Evolutionary conservation across 1,284 basidiomycete species (phyloP).

Genomic region (Athelia psychrophila): DNA sequence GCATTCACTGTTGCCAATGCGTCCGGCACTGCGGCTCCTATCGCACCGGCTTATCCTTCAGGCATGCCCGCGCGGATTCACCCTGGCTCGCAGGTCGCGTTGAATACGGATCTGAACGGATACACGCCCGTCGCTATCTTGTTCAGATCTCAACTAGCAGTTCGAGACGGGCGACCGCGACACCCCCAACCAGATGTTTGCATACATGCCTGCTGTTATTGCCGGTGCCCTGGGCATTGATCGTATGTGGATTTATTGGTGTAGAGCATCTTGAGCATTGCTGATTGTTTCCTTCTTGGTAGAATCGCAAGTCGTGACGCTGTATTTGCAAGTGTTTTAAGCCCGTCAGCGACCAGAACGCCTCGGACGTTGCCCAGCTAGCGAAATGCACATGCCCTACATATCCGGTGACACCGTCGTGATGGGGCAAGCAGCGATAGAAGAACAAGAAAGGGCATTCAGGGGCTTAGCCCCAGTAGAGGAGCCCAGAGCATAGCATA

Average conservation of each 20-base stretch:
- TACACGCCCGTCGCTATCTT: slow-evolving; percentile 54
- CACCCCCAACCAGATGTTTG: slow-evolving; percentile 62
- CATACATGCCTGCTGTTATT: slow-evolving; percentile 51
- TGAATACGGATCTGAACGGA: slow-evolving; percentile 27
- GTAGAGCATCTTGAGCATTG: slow-evolving; percentile 10
- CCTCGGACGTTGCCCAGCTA: slow-evolving; percentile 43
- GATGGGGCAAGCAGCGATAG: too few relatives aligned
- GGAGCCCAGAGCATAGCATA: too few relatives aligned
- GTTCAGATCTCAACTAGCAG: slow-evolving; percentile 60
- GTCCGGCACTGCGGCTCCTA: slow-evolving; percentile 28
- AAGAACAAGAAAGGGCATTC: too few relatives aligned
- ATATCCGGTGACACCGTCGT: slow-evolving; percentile 45
- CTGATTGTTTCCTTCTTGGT: slow-evolving; percentile 4
- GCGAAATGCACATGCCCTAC: slow-evolving; percentile 57
- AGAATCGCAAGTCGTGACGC: slow-evolving; percentile 48
- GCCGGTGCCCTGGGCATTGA: slow-evolving; percentile 42
- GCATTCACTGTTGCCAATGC: slow-evolving; percentile 30
- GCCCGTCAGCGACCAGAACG: slow-evolving; percentile 46
- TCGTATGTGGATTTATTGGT: slow-evolving; percentile 35
- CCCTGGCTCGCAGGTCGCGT: slow-evolving; percentile 34
- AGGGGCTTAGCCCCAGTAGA: too few relatives aligned
- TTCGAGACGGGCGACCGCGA: slow-evolving; percentile 55
- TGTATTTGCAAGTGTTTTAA: slow-evolving; percentile 57
- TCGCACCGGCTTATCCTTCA: slow-evolving; percentile 46
- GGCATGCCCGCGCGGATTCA: slow-evolving; percentile 59